Percentiles rank a stretch among this genome's conserved stretches.
Conservation (phyloP, 176 grass and related monocot species). For the bread wheat (Triticum aestivum) region IWGSC_CS_RefSeq_v2.1 NC_057794.1:580646797-580647296, state of each 20-base stretch:
- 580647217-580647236: neutral
- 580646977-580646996: neutral
- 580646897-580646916: neutral
- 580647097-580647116: neutral
- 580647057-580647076: neutral
- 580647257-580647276: neutral
- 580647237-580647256: neutral
- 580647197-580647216: neutral
- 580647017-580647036: neutral
- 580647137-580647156: neutral
- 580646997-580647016: neutral
- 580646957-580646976: neutral
- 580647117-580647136: neutral
- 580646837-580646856: neutral
- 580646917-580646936: neutral
- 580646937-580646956: neutral
- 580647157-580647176: neutral
- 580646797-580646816: neutral
- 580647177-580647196: neutral
- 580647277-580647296: neutral
- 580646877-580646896: neutral
- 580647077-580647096: fast-evolving
- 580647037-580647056: neutral
- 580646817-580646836: neutral
- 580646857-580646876: neutral